phyloP scores from a whole-genome alignment of 495 filamentous ascomycete genomes.

The Podospora fimiseda region DNA sequence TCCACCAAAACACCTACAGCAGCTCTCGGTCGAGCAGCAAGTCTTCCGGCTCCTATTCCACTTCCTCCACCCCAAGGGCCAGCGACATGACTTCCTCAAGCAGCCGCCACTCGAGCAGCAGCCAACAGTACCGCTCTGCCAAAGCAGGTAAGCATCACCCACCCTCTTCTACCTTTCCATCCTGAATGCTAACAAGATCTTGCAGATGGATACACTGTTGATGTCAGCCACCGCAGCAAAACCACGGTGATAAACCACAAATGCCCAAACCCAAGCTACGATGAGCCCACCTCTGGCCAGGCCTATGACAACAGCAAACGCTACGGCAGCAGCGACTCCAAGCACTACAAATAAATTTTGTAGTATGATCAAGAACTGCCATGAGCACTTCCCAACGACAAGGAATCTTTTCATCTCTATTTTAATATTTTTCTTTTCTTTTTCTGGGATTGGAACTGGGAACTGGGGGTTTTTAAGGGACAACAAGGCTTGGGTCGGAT shows the following conservation, averaged over 20 bases:
- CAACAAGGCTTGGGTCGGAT: no score
- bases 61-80: background rate
- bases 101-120: no score
- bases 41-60: constrained; percentile 9
- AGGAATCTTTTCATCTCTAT: no score
- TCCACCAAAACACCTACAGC: constrained; percentile 5
- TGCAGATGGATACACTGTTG: background rate
- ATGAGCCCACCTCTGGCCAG: constrained; percentile 18
- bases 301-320: background rate
- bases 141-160: constrained; percentile 4
- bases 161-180: background rate
- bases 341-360: no score
- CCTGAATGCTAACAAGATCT: background rate
- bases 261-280: constrained; percentile 7
- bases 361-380: no score
- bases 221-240: background rate
- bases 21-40: background rate
- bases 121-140: constrained; percentile 9
- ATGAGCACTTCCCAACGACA: no score
- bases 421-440: no score
- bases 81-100: no score
- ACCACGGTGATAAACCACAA: constrained; percentile 16
- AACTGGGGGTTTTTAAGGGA: no score
- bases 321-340: background rate
- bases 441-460: no score